These are phyloP conservation scores for Flaveria floridana DNA, from an alignment of 140 eudicot genomes.

Conservation along the genomic window DNA sequence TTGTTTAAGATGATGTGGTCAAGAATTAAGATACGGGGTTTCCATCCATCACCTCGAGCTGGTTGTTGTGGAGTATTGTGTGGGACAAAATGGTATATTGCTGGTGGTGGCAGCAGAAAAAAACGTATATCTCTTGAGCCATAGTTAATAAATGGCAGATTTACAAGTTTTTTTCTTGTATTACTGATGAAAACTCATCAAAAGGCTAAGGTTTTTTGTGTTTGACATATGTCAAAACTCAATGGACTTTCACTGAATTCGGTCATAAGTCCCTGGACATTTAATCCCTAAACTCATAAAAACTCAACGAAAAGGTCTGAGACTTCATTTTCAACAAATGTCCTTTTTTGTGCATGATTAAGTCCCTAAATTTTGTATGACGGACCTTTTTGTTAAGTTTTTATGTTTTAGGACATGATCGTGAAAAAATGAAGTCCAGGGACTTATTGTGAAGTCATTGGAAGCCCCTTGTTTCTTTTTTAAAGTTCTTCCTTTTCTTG, in stretches of 20 bases:
- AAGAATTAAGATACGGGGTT: slow-evolving; percentile 75
- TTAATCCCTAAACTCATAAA: background rate
- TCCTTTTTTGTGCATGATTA: slow-evolving; percentile 1
- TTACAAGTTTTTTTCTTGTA: slow-evolving; percentile 1
- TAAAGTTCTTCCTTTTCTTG: background rate
- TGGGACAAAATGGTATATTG: slow-evolving; percentile 93
- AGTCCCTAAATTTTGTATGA: background rate
- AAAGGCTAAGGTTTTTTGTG: background rate
- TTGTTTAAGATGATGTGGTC: slow-evolving; percentile 84
- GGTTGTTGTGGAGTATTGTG: slow-evolving; percentile 96
- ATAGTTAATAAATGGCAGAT: background rate
- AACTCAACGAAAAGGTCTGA: background rate
- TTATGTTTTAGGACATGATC: background rate
- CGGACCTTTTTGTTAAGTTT: background rate
- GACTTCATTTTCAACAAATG: background rate
- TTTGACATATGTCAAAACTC: background rate
- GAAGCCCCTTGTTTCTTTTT: background rate
- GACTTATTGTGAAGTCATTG: background rate
- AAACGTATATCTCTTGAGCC: slow-evolving; percentile 51
- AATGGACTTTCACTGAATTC: background rate
- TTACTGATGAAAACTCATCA: background rate
- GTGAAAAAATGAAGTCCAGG: background rate
- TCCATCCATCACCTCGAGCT: slow-evolving; percentile 94
- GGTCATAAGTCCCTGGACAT: background rate
- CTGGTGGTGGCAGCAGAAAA: slow-evolving; percentile 94